Conservation (phyloP, 2,329 filamentous ascomycete species). For the Fusarium vanettenii region DNA sequence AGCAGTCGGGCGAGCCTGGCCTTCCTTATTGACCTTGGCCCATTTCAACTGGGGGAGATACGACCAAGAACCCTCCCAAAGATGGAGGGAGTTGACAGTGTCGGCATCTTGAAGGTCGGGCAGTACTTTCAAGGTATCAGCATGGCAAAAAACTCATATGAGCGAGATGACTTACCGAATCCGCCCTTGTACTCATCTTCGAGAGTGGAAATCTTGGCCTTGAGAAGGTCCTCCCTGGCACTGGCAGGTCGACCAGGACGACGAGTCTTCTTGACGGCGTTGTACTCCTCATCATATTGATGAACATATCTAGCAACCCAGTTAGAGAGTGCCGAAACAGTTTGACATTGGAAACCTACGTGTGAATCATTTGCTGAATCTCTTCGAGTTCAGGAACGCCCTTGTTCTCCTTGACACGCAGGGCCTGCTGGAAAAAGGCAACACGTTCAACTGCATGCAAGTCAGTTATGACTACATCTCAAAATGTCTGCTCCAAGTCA, state of each 20-base stretch:
- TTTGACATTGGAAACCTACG: constrained; percentile 56
- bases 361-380: constrained; percentile 71
- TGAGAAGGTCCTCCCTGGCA: constrained; percentile 81
- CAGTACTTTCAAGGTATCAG: constrained; percentile 61
- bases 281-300: constrained; percentile 78
- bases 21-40: constrained; percentile 76
- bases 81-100: constrained; percentile 72
- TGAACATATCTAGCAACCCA: constrained; percentile 65
- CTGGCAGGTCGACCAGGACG: constrained; percentile 83
- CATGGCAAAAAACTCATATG: background rate
- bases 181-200: constrained; percentile 85
- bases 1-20: constrained; percentile 73
- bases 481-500: constrained; percentile 1
- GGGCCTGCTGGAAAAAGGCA: constrained; percentile 75
- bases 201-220: constrained; percentile 76
- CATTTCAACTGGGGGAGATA: constrained; percentile 82
- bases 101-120: constrained; percentile 79
- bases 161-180: constrained; percentile 73
- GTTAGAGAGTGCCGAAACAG: background rate
- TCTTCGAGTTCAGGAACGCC: constrained; percentile 66
- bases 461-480: constrained; percentile 7
- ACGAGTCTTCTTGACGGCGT: constrained; percentile 72
- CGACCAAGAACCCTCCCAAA: constrained; percentile 88
- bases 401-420: constrained; percentile 59
- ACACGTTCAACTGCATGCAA: constrained; percentile 51